A percentile compares a stretch with the other conserved stretches of the same genome.
Conservation (phyloP, 768 basidiomycete species). For the Mrakia gelida region DNA sequence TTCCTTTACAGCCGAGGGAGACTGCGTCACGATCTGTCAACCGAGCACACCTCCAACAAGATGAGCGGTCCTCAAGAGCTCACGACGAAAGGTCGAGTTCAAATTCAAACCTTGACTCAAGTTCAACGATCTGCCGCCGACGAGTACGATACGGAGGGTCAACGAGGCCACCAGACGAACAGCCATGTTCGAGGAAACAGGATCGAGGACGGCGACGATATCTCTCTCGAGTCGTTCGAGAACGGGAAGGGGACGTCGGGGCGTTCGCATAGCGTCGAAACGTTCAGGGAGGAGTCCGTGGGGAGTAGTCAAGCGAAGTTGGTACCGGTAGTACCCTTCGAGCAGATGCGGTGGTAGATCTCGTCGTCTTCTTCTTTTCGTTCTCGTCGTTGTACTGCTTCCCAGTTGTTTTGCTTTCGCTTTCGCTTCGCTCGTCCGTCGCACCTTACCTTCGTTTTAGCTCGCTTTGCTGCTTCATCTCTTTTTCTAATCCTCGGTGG, state of each 20-base stretch:
- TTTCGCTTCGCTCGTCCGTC: neutral
- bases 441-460: neutral
- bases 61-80: neutral
- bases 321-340: neutral
- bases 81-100: neutral
- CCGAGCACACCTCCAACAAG: conserved; percentile 4
- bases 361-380: neutral
- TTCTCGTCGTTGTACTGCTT: neutral
- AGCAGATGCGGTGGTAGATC: neutral
- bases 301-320: neutral
- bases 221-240: conserved; percentile 5
- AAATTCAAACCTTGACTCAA: neutral
- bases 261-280: neutral
- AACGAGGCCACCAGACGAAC: neutral
- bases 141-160: neutral
- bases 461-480: neutral
- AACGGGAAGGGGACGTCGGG: neutral
- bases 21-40: neutral
- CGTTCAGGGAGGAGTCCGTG: neutral
- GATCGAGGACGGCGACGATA: conserved; percentile 15
- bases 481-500: no score
- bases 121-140: neutral
- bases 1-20: neutral
- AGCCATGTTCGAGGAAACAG: neutral
- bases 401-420: neutral